phyloP scores from a whole-genome alignment of 306 rosid genomes.

The Oemleria cerasiformis region DNA sequence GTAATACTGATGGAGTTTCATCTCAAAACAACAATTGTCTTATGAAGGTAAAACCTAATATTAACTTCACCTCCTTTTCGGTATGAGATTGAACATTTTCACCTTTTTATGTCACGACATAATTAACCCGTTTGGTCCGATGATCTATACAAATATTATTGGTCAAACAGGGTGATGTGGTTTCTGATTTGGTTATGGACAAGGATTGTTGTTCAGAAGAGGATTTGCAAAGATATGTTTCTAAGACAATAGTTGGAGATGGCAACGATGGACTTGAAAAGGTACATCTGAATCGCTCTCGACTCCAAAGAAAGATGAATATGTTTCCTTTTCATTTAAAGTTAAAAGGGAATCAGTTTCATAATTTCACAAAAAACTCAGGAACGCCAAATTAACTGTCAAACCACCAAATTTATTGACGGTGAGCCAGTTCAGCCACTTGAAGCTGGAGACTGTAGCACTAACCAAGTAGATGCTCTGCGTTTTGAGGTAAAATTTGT shows the following conservation, averaged over 20 bases:
- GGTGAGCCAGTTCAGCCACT: constrained; percentile 32
- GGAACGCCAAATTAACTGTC: constrained; percentile 35
- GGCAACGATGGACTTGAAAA: constrained; percentile 25
- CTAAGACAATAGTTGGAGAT: constrained; percentile 19
- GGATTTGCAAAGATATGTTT: constrained; percentile 35
- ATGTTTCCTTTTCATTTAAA: constrained; percentile 7
- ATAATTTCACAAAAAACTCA: constrained; percentile 31
- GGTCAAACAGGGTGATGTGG: constrained; percentile 47
- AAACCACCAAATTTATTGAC: constrained; percentile 31
- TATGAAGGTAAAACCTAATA: constrained; percentile 32
- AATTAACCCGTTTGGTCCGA: background rate
- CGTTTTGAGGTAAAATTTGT: constrained; percentile 72
- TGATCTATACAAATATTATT: constrained; percentile 19
- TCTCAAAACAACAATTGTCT: constrained; percentile 21
- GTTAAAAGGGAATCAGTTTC: constrained; percentile 1
- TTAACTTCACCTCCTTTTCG: background rate
- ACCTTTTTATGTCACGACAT: background rate
- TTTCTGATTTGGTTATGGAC: constrained; percentile 25
- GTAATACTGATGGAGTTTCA: constrained; percentile 25
- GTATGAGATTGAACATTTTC: constrained; percentile 1
- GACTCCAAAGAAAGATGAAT: constrained; percentile 17
- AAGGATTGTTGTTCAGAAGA: constrained; percentile 31
- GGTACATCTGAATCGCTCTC: constrained; percentile 28
- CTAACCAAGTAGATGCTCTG: constrained; percentile 45
- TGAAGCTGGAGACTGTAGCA: constrained; percentile 37